Evolutionary conservation across 345 rosid species (phyloP).

Genomic region (Adansonia digitata): DNA sequence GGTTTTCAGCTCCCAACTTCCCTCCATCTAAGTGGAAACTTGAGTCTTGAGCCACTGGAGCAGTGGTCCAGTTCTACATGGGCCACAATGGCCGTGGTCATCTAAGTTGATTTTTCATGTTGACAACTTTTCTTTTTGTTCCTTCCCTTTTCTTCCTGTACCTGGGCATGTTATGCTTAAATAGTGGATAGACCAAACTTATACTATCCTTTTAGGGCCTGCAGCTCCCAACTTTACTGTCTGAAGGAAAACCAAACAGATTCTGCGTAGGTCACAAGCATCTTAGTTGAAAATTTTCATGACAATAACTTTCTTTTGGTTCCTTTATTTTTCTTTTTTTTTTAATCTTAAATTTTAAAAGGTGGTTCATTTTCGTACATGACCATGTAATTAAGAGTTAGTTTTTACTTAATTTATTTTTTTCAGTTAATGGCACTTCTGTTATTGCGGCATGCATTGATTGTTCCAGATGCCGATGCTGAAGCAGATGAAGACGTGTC

Average conservation of each 20-base stretch:
- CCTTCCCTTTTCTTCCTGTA: not conserved
- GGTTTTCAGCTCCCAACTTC: not conserved
- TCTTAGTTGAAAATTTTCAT: constrained; percentile 1
- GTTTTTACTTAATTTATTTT: constrained; percentile 9
- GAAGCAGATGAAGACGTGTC: constrained; percentile 68
- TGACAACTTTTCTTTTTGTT: not conserved
- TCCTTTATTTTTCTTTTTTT: not conserved
- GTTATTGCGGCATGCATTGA: constrained; percentile 67
- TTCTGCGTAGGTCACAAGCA: not conserved
- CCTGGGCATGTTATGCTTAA: not conserved
- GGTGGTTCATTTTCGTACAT: not conserved
- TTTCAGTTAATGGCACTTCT: constrained; percentile 76
- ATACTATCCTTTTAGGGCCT: not conserved
- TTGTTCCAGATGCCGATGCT: constrained; percentile 44
- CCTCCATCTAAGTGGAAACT: not conserved
- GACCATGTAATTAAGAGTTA: constrained; percentile 5
- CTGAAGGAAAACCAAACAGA: constrained; percentile 1
- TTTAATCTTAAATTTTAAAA: not conserved
- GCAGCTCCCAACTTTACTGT: not conserved
- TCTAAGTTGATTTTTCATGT: not conserved
- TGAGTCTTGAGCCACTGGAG: not conserved
- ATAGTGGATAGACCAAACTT: not conserved
- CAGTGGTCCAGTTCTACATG: not conserved
- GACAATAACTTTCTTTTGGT: not conserved
- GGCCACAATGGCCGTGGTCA: constrained; percentile 1